phyloP scores from a whole-genome alignment of 179 eudicot genomes.

The Spinacia oleracea region DNA sequence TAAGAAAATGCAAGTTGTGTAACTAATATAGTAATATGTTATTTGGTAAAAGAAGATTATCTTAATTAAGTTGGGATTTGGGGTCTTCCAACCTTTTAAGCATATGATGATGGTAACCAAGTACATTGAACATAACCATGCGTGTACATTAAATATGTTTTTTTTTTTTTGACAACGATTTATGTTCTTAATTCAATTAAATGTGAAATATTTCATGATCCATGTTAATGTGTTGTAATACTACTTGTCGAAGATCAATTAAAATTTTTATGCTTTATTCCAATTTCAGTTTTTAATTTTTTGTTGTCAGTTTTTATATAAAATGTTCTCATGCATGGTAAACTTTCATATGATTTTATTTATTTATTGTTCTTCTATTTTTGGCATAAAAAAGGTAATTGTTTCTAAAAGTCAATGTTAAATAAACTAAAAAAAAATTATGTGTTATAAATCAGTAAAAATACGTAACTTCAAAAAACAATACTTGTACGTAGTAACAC shows the following conservation, averaged over 20 bases:
- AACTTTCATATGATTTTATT: too few species aligned
- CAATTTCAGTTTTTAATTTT: background rate
- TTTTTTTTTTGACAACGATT: too few species aligned
- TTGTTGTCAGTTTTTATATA: background rate
- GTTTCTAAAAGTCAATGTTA: too few species aligned
- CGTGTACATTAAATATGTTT: too few species aligned
- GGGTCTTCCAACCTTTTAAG: slow-evolving; percentile 15
- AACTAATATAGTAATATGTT: too few species aligned
- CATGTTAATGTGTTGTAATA: background rate
- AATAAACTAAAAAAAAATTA: too few species aligned
- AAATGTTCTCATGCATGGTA: background rate
- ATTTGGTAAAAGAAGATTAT: slow-evolving; percentile 18
- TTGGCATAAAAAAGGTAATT: too few species aligned
- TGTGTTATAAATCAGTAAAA: too few species aligned
- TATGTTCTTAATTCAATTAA: background rate
- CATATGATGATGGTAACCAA: slow-evolving; percentile 19
- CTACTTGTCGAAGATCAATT: background rate
- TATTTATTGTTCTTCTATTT: too few species aligned
- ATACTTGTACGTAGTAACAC: too few species aligned
- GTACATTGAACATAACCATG: slow-evolving; percentile 30
- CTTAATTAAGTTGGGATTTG: slow-evolving; percentile 19
- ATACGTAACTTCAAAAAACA: too few species aligned
- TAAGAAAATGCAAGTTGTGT: background rate
- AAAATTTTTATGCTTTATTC: slow-evolving; percentile 2
- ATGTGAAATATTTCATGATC: background rate